Evolutionary conservation across 768 basidiomycete genomes (phyloP).

Genomic region (Mycena epipterygia): DNA sequence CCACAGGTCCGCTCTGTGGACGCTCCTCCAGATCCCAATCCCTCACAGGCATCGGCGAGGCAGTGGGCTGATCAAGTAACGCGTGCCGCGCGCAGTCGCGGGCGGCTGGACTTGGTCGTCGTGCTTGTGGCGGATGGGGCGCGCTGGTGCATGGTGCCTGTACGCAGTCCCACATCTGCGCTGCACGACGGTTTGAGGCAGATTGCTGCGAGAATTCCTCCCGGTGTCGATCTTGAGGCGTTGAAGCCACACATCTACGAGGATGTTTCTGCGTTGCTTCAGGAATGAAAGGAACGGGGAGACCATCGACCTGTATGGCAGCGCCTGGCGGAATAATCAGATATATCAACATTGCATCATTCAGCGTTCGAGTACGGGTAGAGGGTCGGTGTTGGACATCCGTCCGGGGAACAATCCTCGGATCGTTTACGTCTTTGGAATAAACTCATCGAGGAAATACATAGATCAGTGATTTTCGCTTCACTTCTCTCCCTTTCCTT

Average conservation of each 20-base stretch:
- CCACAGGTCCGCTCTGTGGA: neutral
- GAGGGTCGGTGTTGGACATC: neutral
- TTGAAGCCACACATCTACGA: neutral
- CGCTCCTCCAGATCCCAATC: neutral
- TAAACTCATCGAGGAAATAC: neutral
- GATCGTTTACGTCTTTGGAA: neutral
- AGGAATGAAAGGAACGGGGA: neutral
- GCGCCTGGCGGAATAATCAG: neutral
- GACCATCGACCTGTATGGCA: neutral
- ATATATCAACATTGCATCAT: neutral
- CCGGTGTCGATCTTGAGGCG: neutral
- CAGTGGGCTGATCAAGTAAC: slow-evolving; percentile 8
- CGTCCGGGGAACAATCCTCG: neutral
- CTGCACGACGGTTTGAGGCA: neutral
- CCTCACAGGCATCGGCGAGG: neutral
- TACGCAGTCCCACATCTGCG: neutral
- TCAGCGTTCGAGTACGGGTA: neutral
- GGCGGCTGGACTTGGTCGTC: slow-evolving; percentile 3
- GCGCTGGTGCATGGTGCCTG: neutral
- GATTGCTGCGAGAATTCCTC: neutral
- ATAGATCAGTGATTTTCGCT: neutral
- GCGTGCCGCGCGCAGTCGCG: neutral
- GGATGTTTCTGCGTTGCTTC: neutral
- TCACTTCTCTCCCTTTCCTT: neutral
- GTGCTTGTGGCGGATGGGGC: neutral